Evolutionary conservation across 192 early-diverging fungal genomes (phyloP).

Genomic region (Polychytrium aggregatum): DNA sequence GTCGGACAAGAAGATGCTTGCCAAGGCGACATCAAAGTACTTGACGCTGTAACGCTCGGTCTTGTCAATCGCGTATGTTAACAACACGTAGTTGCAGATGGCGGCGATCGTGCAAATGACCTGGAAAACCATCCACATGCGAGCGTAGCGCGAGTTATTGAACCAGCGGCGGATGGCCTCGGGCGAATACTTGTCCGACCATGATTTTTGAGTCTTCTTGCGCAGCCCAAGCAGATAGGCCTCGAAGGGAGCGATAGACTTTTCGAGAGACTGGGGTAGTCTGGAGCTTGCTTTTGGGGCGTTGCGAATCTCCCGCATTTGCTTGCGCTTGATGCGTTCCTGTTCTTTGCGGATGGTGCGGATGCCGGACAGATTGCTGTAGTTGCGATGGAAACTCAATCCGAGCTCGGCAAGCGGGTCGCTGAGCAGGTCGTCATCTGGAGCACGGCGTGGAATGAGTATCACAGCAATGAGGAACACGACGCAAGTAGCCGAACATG

Average conservation of each 20-base stretch:
- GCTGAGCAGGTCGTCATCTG: conserved; percentile 33
- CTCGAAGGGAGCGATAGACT: conserved; percentile 6
- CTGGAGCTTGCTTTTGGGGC: neutral
- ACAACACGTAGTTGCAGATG: conserved; percentile 40
- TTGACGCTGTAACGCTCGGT: conserved; percentile 22
- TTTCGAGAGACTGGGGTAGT: neutral
- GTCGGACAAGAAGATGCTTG: conserved; percentile 33
- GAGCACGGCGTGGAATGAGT: neutral
- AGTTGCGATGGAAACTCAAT: conserved; percentile 25
- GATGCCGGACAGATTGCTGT: conserved; percentile 33
- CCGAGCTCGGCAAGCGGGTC: conserved; percentile 42
- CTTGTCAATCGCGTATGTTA: conserved; percentile 31
- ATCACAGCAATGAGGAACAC: too few relatives aligned
- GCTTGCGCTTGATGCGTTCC: conserved; percentile 2
- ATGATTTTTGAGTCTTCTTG: conserved; percentile 25
- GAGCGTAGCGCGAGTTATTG: conserved; percentile 16
- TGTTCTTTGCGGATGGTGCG: conserved; percentile 42
- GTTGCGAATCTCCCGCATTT: too few relatives aligned
- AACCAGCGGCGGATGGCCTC: conserved; percentile 35
- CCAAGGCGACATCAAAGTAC: conserved; percentile 29
- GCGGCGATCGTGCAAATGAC: conserved; percentile 29
- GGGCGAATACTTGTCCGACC: conserved; percentile 27
- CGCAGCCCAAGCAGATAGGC: conserved; percentile 25
- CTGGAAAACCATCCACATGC: conserved; percentile 45
- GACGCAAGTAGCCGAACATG: neutral